phyloP scores from a whole-genome alignment of 129 eudicot species.

The Lactuca saligna region DNA sequence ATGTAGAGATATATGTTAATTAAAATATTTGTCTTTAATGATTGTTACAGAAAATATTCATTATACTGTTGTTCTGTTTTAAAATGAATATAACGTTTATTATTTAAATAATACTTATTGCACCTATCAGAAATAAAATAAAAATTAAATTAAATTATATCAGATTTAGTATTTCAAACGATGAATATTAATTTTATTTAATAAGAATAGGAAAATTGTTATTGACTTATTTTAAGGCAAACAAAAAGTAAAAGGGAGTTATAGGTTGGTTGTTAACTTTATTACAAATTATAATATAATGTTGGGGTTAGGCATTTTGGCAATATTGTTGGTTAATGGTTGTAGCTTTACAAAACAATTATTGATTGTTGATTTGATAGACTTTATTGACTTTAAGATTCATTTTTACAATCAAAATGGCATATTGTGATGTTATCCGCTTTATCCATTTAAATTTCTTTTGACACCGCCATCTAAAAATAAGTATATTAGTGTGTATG shows the following conservation, averaged over 20 bases:
- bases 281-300: neutral
- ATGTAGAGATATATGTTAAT: no score
- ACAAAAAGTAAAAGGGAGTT: constrained; percentile 5
- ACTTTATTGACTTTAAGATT: constrained; percentile 14
- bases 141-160: no score
- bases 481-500: no score
- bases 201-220: neutral
- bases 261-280: constrained; percentile 7
- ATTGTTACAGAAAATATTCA: neutral
- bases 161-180: no score
- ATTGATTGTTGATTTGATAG: constrained; percentile 1
- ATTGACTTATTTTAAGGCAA: neutral
- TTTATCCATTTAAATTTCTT: neutral
- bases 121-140: neutral
- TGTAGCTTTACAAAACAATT: neutral
- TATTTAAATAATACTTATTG: no score
- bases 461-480: neutral
- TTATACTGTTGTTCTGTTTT: neutral
- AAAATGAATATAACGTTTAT: neutral
- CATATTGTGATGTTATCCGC: constrained; percentile 1
- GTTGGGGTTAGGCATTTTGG: constrained; percentile 20
- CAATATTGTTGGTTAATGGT: constrained; percentile 9
- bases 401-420: neutral
- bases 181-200: neutral
- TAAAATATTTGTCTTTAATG: neutral